Percentiles rank a stretch among this genome's conserved stretches.
These are phyloP conservation scores for Boletus rufocinnamomeus DNA, from an alignment of 768 basidiomycete genomes.

Conservation along the genomic window DNA sequence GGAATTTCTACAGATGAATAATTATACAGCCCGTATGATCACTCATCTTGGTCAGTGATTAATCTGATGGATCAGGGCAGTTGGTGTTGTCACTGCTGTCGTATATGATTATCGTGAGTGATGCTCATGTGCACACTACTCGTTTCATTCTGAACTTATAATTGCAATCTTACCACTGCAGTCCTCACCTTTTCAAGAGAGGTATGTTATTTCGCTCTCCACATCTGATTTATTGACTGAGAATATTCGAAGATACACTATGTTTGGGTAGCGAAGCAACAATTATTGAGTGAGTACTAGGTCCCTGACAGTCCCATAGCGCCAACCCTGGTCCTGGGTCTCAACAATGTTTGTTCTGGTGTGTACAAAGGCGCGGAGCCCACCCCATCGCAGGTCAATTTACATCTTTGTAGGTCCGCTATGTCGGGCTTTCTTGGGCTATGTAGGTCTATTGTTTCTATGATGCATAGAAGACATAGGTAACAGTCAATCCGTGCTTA, in stretches of 20 bases:
- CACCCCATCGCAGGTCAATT: too few species aligned
- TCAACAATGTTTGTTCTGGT: constrained; percentile 6
- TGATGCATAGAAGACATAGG: too few species aligned
- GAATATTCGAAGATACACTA: background rate
- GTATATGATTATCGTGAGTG: too few species aligned
- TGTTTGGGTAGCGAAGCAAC: constrained; percentile 4
- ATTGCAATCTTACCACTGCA: background rate
- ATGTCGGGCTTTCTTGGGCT: too few species aligned
- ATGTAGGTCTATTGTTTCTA: too few species aligned
- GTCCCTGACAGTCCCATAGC: background rate
- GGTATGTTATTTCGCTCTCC: background rate
- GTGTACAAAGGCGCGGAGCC: background rate
- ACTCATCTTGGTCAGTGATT: background rate
- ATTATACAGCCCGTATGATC: background rate
- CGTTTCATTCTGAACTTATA: background rate
- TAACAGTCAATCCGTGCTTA: background rate
- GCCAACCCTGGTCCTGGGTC: constrained; percentile 3
- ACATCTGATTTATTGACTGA: background rate
- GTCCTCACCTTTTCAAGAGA: constrained; percentile 12
- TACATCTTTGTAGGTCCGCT: too few species aligned
- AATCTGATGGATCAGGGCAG: background rate
- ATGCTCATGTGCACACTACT: too few species aligned
- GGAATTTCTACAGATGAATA: background rate
- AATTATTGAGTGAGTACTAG: background rate
- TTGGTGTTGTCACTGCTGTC: background rate